Evolutionary conservation across 495 filamentous ascomycete genomes (phyloP).

Genomic region (Lophiostoma macrostomum): DNA sequence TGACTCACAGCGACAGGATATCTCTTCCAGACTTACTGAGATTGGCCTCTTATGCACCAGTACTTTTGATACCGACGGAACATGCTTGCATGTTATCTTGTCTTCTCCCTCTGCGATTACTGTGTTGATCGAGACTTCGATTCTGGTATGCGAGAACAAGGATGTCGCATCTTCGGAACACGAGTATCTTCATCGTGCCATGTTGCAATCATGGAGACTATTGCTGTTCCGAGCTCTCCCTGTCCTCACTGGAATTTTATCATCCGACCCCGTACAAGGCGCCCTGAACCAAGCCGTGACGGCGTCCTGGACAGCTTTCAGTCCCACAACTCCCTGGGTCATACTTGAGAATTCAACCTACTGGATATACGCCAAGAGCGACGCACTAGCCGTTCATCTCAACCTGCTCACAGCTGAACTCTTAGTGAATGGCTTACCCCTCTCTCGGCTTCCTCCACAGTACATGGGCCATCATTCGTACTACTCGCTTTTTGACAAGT

Average conservation of each 20-base stretch:
- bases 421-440: slow-evolving; percentile 54
- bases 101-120: background rate
- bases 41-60: slow-evolving; percentile 24
- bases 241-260: no score
- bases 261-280: no score
- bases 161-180: background rate
- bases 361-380: slow-evolving; percentile 13
- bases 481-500: slow-evolving; percentile 46
- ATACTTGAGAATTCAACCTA: slow-evolving; percentile 2
- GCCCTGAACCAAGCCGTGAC: slow-evolving; percentile 16
- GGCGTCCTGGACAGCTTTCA: slow-evolving; percentile 24
- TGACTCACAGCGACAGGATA: slow-evolving; percentile 12
- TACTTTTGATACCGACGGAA: slow-evolving; percentile 29
- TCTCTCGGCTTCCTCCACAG: slow-evolving; percentile 48
- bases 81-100: slow-evolving; percentile 10
- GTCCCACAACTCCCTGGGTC: slow-evolving; percentile 14
- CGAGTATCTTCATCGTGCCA: background rate
- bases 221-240: background rate
- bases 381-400: slow-evolving; percentile 43
- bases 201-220: slow-evolving; percentile 10
- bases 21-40: slow-evolving; percentile 20
- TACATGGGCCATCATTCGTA: slow-evolving; percentile 48
- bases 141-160: slow-evolving; percentile 25
- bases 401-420: slow-evolving; percentile 56
- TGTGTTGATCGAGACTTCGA: slow-evolving; percentile 25